Base-by-base conservation (phyloP, 106 monocot genomes). In the Dendrobium nobile region DNA sequence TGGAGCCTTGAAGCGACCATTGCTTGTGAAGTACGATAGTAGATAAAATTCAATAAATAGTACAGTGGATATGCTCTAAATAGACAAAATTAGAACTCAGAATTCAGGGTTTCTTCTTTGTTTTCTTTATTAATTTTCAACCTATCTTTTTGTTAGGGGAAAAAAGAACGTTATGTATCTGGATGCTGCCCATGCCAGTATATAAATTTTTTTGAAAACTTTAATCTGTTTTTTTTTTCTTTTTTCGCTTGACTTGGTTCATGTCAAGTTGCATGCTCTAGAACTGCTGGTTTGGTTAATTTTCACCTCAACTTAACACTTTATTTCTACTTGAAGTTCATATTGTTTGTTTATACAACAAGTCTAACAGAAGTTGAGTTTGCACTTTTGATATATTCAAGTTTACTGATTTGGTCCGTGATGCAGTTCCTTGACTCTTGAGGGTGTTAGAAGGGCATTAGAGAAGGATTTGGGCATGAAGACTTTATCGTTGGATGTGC, bases 381-480 rank as follows among this genome's bases (percentile, higher is more conserved):
- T 70, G 61, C n/a, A 22, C 13, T 70, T 24, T 65, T 70, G 68
- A 70, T 70, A 15, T 33, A 28, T 37, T 70, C 33, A 37, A 37
- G 5, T n/a, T 74, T 44, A n/a, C 42, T 43, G 19, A 76, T 41
- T 51, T 76, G 11, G 13, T 51, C 18, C 48, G 26, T 76, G 76
- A 37, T 92, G 82, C 80, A 97, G 96, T 84, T 87, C 94, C 20
- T 88, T 97, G 84, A 97, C 96, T 72, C 87, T 97, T 56, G 96
- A 92, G 84, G 94, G 92, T 84, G 96, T 93, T 84, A 83, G 96
- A 77, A 89, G 96, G 84, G 89, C 87, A 79, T 79, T 98, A 77
- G 97, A 98, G 72, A 86, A 92, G 78, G 97, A 98, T 64, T 73
- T 98, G 55, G 91, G 92, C 10, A 64, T 92, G 90, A 79, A 89